These are phyloP conservation scores for Trichosporon faecale DNA, from an alignment of 1,284 basidiomycete genomes.

Conservation along the genomic window DNA sequence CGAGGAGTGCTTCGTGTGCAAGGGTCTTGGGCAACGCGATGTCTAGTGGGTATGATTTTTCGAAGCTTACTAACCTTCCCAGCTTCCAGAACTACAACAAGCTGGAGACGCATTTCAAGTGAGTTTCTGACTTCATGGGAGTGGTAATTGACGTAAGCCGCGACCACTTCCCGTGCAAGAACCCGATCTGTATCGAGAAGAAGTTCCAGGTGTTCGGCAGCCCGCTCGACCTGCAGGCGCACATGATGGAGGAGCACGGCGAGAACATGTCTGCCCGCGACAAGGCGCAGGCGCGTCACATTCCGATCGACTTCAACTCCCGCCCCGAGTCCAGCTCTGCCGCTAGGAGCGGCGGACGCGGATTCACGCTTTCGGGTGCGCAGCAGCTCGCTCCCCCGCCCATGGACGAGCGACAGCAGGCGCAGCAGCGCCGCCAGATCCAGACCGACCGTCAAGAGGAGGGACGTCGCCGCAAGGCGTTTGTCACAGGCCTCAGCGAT, in stretches of 20 bases:
- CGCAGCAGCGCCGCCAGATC: conserved; percentile 41
- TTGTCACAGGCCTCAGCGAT: conserved; percentile 61
- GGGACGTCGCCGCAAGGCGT: conserved; percentile 54
- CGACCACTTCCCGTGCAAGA: conserved; percentile 73
- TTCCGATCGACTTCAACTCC: conserved; percentile 67
- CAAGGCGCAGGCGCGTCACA: conserved; percentile 69
- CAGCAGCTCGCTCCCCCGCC: conserved; percentile 40
- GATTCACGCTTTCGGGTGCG: conserved; percentile 37
- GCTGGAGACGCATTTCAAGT: conserved; percentile 58
- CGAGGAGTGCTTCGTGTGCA: conserved; percentile 96
- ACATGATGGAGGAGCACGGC: conserved; percentile 62
- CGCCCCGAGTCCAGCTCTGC: conserved; percentile 39
- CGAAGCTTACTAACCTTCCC: conserved; percentile 4
- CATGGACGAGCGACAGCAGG: conserved; percentile 44
- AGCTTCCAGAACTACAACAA: conserved; percentile 76
- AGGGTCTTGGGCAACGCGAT: conserved; percentile 70
- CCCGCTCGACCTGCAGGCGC: conserved; percentile 83
- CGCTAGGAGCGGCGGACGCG: conserved; percentile 27
- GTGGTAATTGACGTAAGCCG: conserved; percentile 34
- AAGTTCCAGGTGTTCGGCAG: conserved; percentile 95
- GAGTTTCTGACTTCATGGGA: conserved; percentile 13
- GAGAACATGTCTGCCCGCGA: conserved; percentile 74
- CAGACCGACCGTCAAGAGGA: conserved; percentile 46
- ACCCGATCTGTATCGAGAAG: conserved; percentile 70
- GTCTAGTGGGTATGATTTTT: conserved; percentile 68